These are phyloP conservation scores for Cardiospermum halicacabum DNA, from an alignment of 345 rosid species.

Conservation along the genomic window DNA sequence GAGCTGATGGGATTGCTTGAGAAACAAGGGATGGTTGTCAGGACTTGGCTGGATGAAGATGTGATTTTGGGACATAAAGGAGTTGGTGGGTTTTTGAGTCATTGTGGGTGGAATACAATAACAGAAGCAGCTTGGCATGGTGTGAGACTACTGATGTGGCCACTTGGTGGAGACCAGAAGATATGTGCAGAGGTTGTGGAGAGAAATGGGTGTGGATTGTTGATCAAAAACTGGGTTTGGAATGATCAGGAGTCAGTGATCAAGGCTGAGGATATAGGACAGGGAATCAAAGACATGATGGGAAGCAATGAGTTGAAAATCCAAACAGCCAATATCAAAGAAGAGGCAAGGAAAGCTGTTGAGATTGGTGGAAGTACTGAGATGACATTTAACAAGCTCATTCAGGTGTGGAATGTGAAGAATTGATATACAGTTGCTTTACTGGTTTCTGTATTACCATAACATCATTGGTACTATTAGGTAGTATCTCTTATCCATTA, in stretches of 20 bases:
- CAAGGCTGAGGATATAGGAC: constrained; percentile 34
- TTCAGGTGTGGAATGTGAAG: neutral
- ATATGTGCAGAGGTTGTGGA: constrained; percentile 31
- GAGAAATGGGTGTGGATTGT: constrained; percentile 26
- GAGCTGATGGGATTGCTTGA: constrained; percentile 13
- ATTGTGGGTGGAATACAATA: constrained; percentile 44
- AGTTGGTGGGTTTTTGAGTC: constrained; percentile 39
- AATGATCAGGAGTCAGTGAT: constrained; percentile 14
- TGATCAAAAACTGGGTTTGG: constrained; percentile 30
- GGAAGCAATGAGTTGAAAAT: constrained; percentile 20
- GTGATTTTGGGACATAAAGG: constrained; percentile 27
- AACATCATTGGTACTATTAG: too few species aligned
- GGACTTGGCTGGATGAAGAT: constrained; percentile 38
- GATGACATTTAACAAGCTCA: neutral
- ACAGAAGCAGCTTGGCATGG: constrained; percentile 39
- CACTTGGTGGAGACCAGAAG: constrained; percentile 41
- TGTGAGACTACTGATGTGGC: constrained; percentile 38
- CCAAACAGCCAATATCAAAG: constrained; percentile 18
- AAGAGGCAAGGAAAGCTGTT: constrained; percentile 29
- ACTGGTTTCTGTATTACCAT: too few species aligned
- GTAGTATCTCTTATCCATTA: too few species aligned
- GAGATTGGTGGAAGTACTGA: constrained; percentile 26
- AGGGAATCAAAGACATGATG: constrained; percentile 30
- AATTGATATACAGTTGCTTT: too few species aligned
- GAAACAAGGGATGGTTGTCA: constrained; percentile 29